Base-by-base conservation (phyloP, 2,329 filamentous ascomycete genomes). In the Alternaria infectoria region DNA sequence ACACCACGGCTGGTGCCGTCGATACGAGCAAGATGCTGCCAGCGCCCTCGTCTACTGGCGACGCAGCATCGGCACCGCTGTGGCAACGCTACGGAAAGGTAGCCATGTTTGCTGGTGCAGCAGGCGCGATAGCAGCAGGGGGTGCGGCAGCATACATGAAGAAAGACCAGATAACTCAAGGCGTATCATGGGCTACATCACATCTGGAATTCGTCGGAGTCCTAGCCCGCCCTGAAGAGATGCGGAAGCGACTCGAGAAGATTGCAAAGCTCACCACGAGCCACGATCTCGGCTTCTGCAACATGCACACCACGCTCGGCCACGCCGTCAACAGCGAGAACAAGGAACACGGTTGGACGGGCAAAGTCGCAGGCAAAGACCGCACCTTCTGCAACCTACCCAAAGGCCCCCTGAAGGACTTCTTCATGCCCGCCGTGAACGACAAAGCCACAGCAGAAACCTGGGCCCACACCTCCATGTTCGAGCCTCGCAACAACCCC, bases 181-280 rank as follows among this genome's bases (percentile, higher is more conserved):
- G 94, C 8, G 90, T 90, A 83, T 84, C 84, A 10, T 98, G 94
- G 93, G 92, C 92, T 13, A 89, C 91, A 15, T 96, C 92, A 36
- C 96, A 99, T 80, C 88, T 99, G 25, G 92, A 96, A 79, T 99
- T 98, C 74, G 92, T 98, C 1, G 93, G 93, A 3, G 96, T 93
- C 74, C 86, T 99, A 8, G 91, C 92, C 51, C 89, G 92, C n/a
- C 89, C 89, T 5, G 91, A 94, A 71, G 93, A 97, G 75, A 83
- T 98, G 68, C 89, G 90, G 70, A 87, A 89, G 74, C 88, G 96
- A 30, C 85, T 97, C 10, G 82, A 84, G n/a, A 86, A 83, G 64
- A 84, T 97, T 77, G 84, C 87, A n/a, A 84, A 85, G 62, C 82
- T 94, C 19, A 85, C 89, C 32, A 79, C 83, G 49, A 88, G 91